phyloP scores from a whole-genome alignment of 148 eudicot genomes.

The Silene latifolia region DNA sequence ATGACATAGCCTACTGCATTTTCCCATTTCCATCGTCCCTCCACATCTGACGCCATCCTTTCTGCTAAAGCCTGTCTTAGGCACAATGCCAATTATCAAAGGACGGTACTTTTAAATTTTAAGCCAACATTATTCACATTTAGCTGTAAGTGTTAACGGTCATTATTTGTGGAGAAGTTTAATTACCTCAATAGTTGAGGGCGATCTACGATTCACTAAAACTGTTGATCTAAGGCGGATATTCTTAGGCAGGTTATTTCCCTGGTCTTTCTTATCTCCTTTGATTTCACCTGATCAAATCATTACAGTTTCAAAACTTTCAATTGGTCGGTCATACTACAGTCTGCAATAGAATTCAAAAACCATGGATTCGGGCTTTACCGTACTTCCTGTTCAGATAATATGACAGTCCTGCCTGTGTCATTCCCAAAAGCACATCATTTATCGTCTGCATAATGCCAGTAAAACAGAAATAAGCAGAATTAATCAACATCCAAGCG shows the following conservation, averaged over 20 bases:
- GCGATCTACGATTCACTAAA: conserved; percentile 46
- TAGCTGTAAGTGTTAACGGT: neutral
- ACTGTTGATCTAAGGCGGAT: conserved; percentile 48
- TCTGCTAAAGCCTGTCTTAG: conserved; percentile 42
- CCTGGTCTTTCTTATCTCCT: conserved; percentile 12
- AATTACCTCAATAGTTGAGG: conserved; percentile 47
- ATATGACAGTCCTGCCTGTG: conserved; percentile 61
- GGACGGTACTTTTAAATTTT: neutral
- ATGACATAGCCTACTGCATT: conserved; percentile 49
- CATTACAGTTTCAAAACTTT: neutral
- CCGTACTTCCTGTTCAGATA: conserved; percentile 55
- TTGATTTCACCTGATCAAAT: conserved; percentile 9
- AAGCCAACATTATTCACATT: neutral
- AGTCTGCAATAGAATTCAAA: neutral
- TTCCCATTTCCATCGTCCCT: conserved; percentile 44
- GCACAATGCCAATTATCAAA: neutral
- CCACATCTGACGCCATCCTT: conserved; percentile 41
- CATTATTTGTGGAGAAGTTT: too few species aligned
- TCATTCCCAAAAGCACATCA: conserved; percentile 62
- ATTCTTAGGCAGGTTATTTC: conserved; percentile 29
- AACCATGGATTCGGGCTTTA: conserved; percentile 21
- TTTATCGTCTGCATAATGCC: conserved; percentile 49
- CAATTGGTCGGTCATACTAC: neutral
- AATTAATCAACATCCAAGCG: too few species aligned
- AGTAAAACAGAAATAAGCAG: neutral